phyloP scores from a whole-genome alignment of 2,329 filamentous ascomycete genomes.

The Grosmannia serpens region DNA sequence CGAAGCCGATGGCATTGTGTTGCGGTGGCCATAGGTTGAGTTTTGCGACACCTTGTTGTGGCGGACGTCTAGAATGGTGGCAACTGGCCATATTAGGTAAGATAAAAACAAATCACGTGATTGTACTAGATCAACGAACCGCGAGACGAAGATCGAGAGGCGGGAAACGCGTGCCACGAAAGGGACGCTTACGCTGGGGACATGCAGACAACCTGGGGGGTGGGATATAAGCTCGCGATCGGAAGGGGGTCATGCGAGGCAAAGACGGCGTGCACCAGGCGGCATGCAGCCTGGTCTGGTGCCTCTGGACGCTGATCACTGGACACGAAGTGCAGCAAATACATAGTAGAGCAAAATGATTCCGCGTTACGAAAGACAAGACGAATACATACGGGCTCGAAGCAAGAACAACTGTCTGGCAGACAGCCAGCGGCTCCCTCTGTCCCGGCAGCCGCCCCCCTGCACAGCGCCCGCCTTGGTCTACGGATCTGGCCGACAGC shows the following conservation, averaged over 20 bases:
- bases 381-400: background rate
- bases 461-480: too few relatives aligned
- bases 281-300: background rate
- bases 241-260: too few relatives aligned
- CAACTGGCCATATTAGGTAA: conserved; percentile 1
- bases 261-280: background rate
- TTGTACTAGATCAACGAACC: background rate
- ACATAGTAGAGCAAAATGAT: too few relatives aligned
- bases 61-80: conserved; percentile 5
- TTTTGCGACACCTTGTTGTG: conserved; percentile 17
- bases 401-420: too few relatives aligned
- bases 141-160: background rate
- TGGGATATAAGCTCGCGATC: too few relatives aligned
- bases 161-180: too few relatives aligned
- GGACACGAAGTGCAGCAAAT: too few relatives aligned
- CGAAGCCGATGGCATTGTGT: conserved; percentile 12
- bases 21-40: conserved; percentile 9
- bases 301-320: background rate
- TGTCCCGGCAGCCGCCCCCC: too few relatives aligned
- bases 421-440: too few relatives aligned
- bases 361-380: background rate
- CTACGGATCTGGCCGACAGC: too few relatives aligned
- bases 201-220: too few relatives aligned
- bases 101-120: conserved; percentile 8
- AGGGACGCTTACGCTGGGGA: too few relatives aligned